Evolutionary conservation across 2,329 filamentous ascomycete genomes (phyloP).

Genomic region (Pseudocercospora fijiensis): DNA sequence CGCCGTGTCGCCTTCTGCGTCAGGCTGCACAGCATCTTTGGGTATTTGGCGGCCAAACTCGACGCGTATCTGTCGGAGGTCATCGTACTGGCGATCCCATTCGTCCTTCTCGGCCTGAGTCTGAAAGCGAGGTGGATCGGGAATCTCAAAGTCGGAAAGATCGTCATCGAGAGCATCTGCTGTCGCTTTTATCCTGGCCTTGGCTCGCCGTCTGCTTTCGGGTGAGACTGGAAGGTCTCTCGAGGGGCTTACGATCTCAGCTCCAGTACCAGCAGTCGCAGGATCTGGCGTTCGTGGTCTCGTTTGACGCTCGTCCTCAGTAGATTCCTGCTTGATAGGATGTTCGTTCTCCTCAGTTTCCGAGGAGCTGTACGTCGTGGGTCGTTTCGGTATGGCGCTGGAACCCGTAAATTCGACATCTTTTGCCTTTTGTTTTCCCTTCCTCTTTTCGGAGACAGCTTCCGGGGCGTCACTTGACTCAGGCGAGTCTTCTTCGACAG

Average conservation of each 20-base stretch:
- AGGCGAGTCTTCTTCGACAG: slow-evolving; percentile 35
- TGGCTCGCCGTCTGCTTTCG: slow-evolving; percentile 36
- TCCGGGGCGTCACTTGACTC: slow-evolving; percentile 25
- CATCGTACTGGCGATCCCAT: slow-evolving; percentile 50
- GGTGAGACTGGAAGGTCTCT: slow-evolving; percentile 38
- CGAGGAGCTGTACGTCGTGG: slow-evolving; percentile 39
- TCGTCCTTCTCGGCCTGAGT: slow-evolving; percentile 55
- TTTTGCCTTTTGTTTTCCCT: slow-evolving; percentile 42
- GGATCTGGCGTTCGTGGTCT: slow-evolving; percentile 26
- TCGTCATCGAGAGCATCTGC: slow-evolving; percentile 20
- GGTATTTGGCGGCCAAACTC: slow-evolving; percentile 48
- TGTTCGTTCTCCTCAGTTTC: slow-evolving; percentile 38
- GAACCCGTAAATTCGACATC: slow-evolving; percentile 46
- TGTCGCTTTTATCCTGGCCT: slow-evolving; percentile 27
- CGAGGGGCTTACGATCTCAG: slow-evolving; percentile 29
- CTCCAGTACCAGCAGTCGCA: slow-evolving; percentile 11
- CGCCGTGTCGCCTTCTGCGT: slow-evolving; percentile 44
- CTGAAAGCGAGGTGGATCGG: slow-evolving; percentile 47
- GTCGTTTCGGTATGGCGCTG: slow-evolving; percentile 45
- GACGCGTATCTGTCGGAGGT: slow-evolving; percentile 47
- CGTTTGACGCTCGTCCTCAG: slow-evolving; percentile 46
- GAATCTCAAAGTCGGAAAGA: slow-evolving; percentile 21
- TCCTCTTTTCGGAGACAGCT: slow-evolving; percentile 30
- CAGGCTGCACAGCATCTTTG: slow-evolving; percentile 29
- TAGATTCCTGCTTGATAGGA: slow-evolving; percentile 55